phyloP scores from a whole-genome alignment of 805 yeast species.

The Wickerhamomyces sydowiorum region DNA sequence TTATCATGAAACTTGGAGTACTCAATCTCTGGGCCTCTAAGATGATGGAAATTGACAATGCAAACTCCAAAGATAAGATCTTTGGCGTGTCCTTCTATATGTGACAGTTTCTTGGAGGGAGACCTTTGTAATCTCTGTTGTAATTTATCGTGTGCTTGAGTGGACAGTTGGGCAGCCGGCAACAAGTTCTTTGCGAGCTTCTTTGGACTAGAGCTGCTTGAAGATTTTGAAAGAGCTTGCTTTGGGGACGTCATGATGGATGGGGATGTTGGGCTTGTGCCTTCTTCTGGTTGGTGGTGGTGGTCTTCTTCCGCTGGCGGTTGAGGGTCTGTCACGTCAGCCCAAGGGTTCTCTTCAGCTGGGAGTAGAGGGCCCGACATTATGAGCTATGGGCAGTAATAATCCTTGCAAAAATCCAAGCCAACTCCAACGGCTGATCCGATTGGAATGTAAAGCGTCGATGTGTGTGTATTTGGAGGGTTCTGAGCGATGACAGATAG shows the following conservation, averaged over 20 bases:
- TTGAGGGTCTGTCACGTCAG: constrained; percentile 4
- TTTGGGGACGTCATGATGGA: neutral
- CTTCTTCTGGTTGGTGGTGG: constrained; percentile 14
- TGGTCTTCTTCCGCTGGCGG: constrained; percentile 9
- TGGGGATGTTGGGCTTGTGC: neutral
- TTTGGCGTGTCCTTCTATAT: constrained; percentile 14
- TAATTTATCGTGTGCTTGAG: neutral
- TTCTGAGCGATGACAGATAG: too few relatives aligned
- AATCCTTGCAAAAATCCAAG: neutral
- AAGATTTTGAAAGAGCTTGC: neutral
- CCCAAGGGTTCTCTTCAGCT: constrained; percentile 18
- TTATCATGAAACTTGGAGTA: constrained; percentile 63
- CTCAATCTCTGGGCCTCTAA: constrained; percentile 92
- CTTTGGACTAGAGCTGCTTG: neutral
- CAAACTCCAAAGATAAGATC: constrained; percentile 71
- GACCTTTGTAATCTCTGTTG: constrained; percentile 1
- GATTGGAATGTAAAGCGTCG: neutral
- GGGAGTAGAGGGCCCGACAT: neutral
- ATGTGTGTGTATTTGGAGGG: neutral
- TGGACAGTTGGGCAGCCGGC: neutral
- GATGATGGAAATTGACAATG: constrained; percentile 88
- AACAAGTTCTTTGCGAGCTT: neutral
- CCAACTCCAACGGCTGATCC: neutral
- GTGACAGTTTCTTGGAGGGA: constrained; percentile 12
- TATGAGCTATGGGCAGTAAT: too few relatives aligned